Base-by-base conservation (phyloP, 495 filamentous ascomycete species). In the Pyrenula massariospora region DNA sequence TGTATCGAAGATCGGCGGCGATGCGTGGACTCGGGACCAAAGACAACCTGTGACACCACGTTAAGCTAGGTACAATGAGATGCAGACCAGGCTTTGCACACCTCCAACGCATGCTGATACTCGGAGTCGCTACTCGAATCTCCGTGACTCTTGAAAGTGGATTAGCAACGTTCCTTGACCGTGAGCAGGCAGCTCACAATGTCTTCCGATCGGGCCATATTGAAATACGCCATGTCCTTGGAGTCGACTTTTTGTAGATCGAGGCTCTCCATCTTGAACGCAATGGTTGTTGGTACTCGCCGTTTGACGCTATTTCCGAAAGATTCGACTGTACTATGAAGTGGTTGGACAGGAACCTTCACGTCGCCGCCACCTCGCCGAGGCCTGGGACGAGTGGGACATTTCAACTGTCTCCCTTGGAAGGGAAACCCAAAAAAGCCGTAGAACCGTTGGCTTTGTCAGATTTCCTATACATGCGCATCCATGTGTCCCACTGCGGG, bases 1-100 rank as follows among this genome's bases (percentile, higher is more conserved):
- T 88, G 85, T 25, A 95, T 75, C 48, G 91, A 96, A 57, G 89
- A 89, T 72, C 91, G 91, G 61, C 91, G 84, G 24, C 91, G 86
- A 62, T 87, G 85, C n/a, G 76, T 80, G 61, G 72, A 86, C 25
- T 84, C 76, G 3, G 77, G 66, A 60, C 85, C 83, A 69, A 95
- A 89, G 53, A 85, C 75, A 25, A 95, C 88, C 87, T 95, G n/a
- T n/a, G n/a, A n/a, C n/a, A n/a, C n/a, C n/a, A n/a, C n/a, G n/a
- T n/a, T n/a, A n/a, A n/a, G n/a, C n/a, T n/a, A n/a, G n/a, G n/a
- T n/a, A n/a, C n/a, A n/a, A n/a, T n/a, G n/a, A n/a, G n/a, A n/a
- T n/a, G n/a, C n/a, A n/a, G n/a, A n/a, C n/a, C n/a, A n/a, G n/a
- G n/a, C n/a, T n/a, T n/a, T n/a, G n/a, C n/a, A n/a, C 62, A 81